Conservation (phyloP, 2,329 filamentous ascomycete species). For the Sporothrix sp. region DNA sequence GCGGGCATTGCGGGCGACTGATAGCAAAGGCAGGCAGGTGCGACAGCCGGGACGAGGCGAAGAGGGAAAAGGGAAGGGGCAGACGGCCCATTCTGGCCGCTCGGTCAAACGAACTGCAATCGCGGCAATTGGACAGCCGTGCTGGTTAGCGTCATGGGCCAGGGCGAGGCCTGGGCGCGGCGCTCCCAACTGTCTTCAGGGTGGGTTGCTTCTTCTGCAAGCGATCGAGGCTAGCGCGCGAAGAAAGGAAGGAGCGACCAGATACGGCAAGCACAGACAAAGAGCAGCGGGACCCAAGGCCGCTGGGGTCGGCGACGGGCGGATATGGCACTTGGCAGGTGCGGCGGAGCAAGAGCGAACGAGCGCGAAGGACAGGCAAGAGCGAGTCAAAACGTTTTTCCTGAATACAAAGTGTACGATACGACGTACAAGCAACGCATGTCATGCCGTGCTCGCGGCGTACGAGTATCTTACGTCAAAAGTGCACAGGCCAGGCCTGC, state of each 20-base stretch:
- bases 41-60: not conserved
- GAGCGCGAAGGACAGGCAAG: no score
- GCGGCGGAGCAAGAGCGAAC: no score
- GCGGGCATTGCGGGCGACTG: constrained; percentile 1
- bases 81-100: constrained; percentile 2
- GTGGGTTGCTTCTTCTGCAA: not conserved
- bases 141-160: not conserved
- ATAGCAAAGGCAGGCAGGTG: constrained; percentile 1
- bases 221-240: constrained; percentile 1
- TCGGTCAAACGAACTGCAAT: constrained; percentile 16
- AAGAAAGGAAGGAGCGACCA: not conserved
- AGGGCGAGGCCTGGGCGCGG: constrained; percentile 1
- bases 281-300: no score
- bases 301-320: no score
- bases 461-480: no score
- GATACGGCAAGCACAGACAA: not conserved
- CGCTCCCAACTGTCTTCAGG: not conserved
- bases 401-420: no score
- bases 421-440: no score
- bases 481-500: no score
- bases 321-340: no score
- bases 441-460: no score
- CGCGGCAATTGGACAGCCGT: constrained; percentile 15
- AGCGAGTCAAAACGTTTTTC: no score
- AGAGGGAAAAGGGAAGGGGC: not conserved